Evolutionary conservation across 2,329 filamentous ascomycete genomes (phyloP), one percentile per base, ranked within the genome.

Genomic region (Colletotrichum sansevieriae): DNA sequence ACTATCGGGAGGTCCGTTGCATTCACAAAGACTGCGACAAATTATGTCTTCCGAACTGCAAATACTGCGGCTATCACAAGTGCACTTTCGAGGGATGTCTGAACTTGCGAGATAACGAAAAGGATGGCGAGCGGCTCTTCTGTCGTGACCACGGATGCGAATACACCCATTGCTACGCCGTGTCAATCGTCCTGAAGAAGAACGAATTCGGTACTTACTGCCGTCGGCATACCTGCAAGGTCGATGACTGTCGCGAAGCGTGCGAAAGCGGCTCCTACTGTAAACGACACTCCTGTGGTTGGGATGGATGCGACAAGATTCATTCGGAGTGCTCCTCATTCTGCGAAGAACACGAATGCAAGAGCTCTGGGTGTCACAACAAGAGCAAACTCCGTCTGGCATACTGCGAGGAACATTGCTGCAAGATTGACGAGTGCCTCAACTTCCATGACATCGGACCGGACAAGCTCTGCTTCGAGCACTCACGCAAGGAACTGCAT

Each of bases 81-180:
- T 69, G 66, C 43, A 69, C 66, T 2, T 69, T 60, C 15, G 66
- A 69, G 10, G 66, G 66, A 11, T 69, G 66, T 29, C 6, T 39
- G 0, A 69, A 49, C 22, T 65, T 55, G 44, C 66, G 66, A 20
- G 63, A 69, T 25, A 66, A 56, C n/a, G 62, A 61, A 7, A 29
- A 55, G 12, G 66, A 69, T 3, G 25, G 13, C 22, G 56, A 69
- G 22, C 47, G 41, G 39, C 35, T 69, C 2, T 69, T 69, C 39
- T 69, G 66, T 35, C 33, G 54, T 22, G 66, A 69, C 1, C 66
- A 69, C 18, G 66, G 66, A 4, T 69, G 66, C 43, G 66, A 63
- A 9, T 35, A 22, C 3, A 6, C 35, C 12, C 52, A 35, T 10
- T 69, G 66, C 37, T 69, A 69, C 15, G 62, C 66, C 4, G 66